A percentile compares a stretch with the other conserved stretches of the same genome.
Conservation (phyloP, 176 grass and related monocot species). For the Aegilops bicornis region DNA sequence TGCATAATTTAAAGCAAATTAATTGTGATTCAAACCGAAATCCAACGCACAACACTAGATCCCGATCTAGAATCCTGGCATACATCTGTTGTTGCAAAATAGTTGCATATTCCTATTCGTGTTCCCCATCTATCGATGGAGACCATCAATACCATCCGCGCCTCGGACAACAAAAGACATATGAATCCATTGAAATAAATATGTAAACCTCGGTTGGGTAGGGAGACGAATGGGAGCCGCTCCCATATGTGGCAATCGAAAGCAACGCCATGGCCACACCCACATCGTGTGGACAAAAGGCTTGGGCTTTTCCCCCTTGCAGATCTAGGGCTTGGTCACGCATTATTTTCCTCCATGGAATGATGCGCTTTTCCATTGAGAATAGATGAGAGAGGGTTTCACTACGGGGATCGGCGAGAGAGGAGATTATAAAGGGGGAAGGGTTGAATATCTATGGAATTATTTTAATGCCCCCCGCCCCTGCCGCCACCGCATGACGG, state of each 20-base stretch:
- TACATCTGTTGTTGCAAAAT: too few relatives aligned
- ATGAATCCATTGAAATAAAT: too few relatives aligned
- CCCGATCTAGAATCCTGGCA: neutral
- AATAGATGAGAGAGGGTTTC: neutral
- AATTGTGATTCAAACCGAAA: neutral
- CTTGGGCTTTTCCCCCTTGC: too few relatives aligned
- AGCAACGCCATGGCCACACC: neutral
- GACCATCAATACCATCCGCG: too few relatives aligned
- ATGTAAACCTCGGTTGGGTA: too few relatives aligned
- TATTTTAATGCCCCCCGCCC: neutral
- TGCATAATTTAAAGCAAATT: neutral
- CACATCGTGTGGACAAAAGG: neutral
- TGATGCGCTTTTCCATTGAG: neutral
- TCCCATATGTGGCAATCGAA: too few relatives aligned
- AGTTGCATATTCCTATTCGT: too few relatives aligned
- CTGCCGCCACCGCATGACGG: rapidly evolving
- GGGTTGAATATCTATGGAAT: neutral
- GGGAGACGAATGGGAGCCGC: too few relatives aligned
- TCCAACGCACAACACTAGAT: neutral
- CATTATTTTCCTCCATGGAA: neutral
- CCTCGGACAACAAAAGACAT: too few relatives aligned
- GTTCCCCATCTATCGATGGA: too few relatives aligned
- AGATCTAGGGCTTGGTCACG: neutral
- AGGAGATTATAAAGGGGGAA: neutral
- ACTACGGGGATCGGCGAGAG: neutral